Base-by-base conservation (phyloP, 2,329 filamentous ascomycete genomes). In the Penicillium crustosum region DNA sequence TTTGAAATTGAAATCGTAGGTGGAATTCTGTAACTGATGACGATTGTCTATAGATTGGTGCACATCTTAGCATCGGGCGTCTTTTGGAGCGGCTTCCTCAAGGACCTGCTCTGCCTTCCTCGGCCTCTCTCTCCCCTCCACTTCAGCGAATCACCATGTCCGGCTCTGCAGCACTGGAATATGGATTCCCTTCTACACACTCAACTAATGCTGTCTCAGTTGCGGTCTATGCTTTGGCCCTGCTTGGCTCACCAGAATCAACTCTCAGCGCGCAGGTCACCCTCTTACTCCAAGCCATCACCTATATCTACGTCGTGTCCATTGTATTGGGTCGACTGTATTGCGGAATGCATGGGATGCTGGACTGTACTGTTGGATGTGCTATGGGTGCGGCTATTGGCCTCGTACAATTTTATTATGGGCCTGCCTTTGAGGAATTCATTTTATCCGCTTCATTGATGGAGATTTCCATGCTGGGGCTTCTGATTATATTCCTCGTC, bases 261-360 rank as follows among this genome's bases (percentile, higher is more conserved):
- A 79, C 83, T 19, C 79, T 90, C 58, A 77, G 83, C 33, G 78
- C 85, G 3, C 78, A 83, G 19, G 81, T 84, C 1, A 88, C 85
- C 65, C 61, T 87, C 4, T 75, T 82, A 4, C 78, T 96, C 27
- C 89, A 94, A 70, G 74, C 77, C 6, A 74, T 90, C 6, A 87
- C 89, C 41, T 95, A 94, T 74, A 88, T 91, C 66, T 99, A 97
- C 72, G 91, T 90, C 35, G 78, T 86, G 13, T 97, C 93, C 27
- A 97, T 99, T 70, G 84, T 97, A 41, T 79, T 97, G 61, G 94
- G 94, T 6, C 87, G 94, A 21, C 81, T 99, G 36, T 97, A 99
- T 78, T 99, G 94, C 71, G 94, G 94, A 60, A 99, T 99, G 94
- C 94, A 99, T 76, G 94, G 94, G 12, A 96, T 97, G 76, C 81